Evolutionary conservation across 2,329 filamentous ascomycete genomes (phyloP), one percentile per base, ranked within the genome.

Genomic region (Thielaviopsis populi): DNA sequence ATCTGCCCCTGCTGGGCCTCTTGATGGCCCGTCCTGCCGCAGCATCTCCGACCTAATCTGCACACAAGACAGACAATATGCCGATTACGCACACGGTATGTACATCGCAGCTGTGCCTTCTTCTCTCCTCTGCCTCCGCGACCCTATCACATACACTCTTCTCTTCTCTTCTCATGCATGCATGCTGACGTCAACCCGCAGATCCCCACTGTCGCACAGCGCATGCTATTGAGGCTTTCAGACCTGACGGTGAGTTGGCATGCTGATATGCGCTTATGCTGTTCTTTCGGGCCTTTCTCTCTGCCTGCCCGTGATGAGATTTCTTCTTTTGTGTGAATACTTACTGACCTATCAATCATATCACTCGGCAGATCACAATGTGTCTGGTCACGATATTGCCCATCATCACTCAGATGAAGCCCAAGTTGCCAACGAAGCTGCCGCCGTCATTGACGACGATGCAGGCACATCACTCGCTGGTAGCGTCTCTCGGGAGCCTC

Each of bases 111-210:
- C 53, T 11, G 6, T 17, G 7, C 53, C 27, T 6, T 10, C 33
- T 37, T 4, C 10, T 11, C 27, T 10, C 5, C 15, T 5, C 8
- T n/a, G 19, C 3, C 24, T 54, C 24, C 41, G 4, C 4, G 11
- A n/a, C 42, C 42, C 11, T 46, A 4, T 6, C 15, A 13, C 46
- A 50, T 15, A 50, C 7, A 27, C 10, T 13, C n/a, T 10, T 19
- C 10, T n/a, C 19, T 24, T 59, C 1, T 63, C 48, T 37, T 30
- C 11, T 11, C 22, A 22, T 37, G 19, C 8, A 60, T 60, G 54
- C 43, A 54, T 58, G n/a, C 43, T 64, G 56, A 64, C 63, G 56
- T 64, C 56, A 64, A 53, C 17, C 15, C 42, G 37, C 46, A 64
- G 63, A 19, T 15, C n/a, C 27, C 15, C 13, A 13, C 10, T 17